These are phyloP conservation scores for Tetrahymena malaccensis DNA, from an alignment of 73 alveolate genomes.

Conservation along the genomic window DNA sequence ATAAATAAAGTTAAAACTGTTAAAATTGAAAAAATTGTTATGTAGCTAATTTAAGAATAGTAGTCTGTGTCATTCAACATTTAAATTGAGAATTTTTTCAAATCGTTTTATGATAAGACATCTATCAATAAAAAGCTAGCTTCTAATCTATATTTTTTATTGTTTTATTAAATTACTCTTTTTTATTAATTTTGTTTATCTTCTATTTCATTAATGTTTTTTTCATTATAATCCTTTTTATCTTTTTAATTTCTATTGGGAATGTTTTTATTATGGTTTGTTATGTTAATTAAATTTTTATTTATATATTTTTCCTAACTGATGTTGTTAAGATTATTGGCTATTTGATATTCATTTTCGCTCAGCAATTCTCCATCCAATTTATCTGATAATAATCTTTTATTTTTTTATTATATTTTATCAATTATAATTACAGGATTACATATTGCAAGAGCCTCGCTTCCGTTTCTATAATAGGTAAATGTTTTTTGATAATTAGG, in stretches of 20 bases:
- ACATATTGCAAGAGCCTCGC: neutral
- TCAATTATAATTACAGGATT: neutral
- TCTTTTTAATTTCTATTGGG: too few species aligned
- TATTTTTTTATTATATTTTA: neutral
- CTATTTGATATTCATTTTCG: neutral
- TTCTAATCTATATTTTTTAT: neutral
- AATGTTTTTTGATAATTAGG: neutral
- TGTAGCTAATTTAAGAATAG: neutral
- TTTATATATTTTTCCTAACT: neutral
- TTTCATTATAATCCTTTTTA: too few species aligned
- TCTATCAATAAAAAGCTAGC: neutral
- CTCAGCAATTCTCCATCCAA: neutral
- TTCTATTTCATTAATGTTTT: too few species aligned
- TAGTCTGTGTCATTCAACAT: neutral
- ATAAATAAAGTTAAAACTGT: neutral
- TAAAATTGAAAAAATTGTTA: neutral
- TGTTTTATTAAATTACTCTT: neutral
- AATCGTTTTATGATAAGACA: neutral
- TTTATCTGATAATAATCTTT: neutral
- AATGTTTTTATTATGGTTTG: too few species aligned
- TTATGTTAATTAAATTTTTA: too few species aligned
- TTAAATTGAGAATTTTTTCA: neutral
- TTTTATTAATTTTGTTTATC: too few species aligned
- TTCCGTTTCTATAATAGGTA: neutral
- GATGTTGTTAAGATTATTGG: neutral